Base-by-base conservation (phyloP, 306 rosid species). In the Hippophae tibetana region DNA sequence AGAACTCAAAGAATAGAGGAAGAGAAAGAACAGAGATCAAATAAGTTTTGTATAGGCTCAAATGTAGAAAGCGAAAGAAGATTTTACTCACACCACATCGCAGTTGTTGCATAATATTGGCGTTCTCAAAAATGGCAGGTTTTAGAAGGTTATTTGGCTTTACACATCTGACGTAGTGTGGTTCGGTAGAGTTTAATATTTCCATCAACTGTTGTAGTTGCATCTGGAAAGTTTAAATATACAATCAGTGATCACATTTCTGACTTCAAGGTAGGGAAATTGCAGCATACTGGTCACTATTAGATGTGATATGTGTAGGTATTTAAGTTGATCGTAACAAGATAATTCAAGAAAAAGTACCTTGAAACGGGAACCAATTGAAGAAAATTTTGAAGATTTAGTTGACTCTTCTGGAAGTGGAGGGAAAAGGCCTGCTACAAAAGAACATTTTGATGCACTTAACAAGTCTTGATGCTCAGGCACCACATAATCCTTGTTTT, bases 401-500 rank as follows among this genome's bases (percentile, higher is more conserved):
- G 97, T 58, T 43, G 86, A 63, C 80, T 93, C 97, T 64, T 88
- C 99, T 69, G 86, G 89, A 61, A 86, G 88, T 52, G 81, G 95
- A 66, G 99, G 99, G 79, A 93, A 93, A 84, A 93, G 99, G 54
- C 95, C 97, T 47, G 94, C 88, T 43, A 93, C 99, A 74, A 93
- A 93, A 63, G 89, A 3, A 75, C 99, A 93, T 70, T 86, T 88
- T 70, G 99, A 93, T 72, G 76, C 82, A 70, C 80, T 54, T 77
- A 93, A 78, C 74, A 93, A 74, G 73, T 93, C 99, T 82, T 93
- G 99, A 81, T 93, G 78, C 82, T 93, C 99, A 49, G 90, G 84
- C 75, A 93, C 99, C 69, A 88, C 94, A 53, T 88, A 88, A 75
- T 93, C 99, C 85, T 93, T 93, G 89, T 93, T 93, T 82, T 93